Conservation (phyloP, 306 rosid genomes). For the Trifolium dubium region DNA sequence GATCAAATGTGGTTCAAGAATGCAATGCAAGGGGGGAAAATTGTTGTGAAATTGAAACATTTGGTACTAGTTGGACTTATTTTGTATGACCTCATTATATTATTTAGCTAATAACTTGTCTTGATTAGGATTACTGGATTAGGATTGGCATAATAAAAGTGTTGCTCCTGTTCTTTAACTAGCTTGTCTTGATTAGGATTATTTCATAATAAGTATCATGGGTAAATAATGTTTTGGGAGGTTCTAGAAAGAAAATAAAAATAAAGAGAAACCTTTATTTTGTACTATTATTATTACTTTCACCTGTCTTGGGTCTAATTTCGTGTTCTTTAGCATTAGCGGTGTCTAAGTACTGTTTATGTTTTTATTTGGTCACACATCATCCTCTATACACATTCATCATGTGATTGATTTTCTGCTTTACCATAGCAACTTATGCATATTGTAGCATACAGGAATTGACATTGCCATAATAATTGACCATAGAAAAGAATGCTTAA, state of each 20-base stretch:
- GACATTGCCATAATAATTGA: neutral
- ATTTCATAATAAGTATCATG: neutral
- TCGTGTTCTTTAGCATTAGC: neutral
- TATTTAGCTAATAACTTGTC: slow-evolving; percentile 34
- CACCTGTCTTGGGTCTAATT: slow-evolving; percentile 3
- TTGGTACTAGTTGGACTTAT: slow-evolving; percentile 48
- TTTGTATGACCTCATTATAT: slow-evolving; percentile 1
- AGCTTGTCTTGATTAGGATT: neutral
- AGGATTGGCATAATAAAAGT: slow-evolving; percentile 8
- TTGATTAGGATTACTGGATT: slow-evolving; percentile 5
- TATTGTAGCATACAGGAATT: slow-evolving; percentile 11
- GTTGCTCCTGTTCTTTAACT: slow-evolving; percentile 14
- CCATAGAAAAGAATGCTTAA: no score
- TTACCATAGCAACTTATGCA: neutral
- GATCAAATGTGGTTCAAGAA: slow-evolving; percentile 46
- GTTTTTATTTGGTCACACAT: neutral
- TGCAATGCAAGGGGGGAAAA: slow-evolving; percentile 35
- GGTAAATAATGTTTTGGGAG: slow-evolving; percentile 36
- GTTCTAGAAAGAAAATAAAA: neutral
- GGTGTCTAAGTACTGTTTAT: slow-evolving; percentile 12
- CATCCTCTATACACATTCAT: slow-evolving; percentile 16
- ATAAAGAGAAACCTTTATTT: neutral
- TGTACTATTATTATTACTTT: slow-evolving; percentile 2
- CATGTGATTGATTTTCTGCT: slow-evolving; percentile 25
- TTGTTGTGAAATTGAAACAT: slow-evolving; percentile 23